Evolutionary conservation across 805 yeast species (phyloP), one percentile per base, ranked within the genome.

Genomic region (Pichia cabralensis): DNA sequence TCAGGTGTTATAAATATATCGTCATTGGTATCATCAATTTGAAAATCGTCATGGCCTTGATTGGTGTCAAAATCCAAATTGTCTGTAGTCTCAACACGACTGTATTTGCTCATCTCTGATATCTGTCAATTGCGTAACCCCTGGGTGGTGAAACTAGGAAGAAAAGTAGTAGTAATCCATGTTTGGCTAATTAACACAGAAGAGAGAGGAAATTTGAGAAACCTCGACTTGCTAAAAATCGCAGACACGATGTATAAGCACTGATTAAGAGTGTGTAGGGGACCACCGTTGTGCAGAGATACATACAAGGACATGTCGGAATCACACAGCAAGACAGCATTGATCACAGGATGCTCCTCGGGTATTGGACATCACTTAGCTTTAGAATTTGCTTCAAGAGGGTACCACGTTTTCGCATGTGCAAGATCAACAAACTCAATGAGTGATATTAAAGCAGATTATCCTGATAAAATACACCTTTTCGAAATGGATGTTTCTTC

Each of bases 371-470:
- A 55, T 39, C 62, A 60, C 15, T 43, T 71, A 6, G 65, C 75
- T 6, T 43, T 52, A 14, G 71, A 67, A 41, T 58, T 74, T 28
- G 59, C 65, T 16, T 40, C 49, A 15, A 55, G 60, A 12, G 71
- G 70, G 0, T 69, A 60, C 44, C 59, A 61, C 39, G 85, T 81
- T 1, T 80, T 71, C 49, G 88, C 88, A 1, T 76, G 81, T 37
- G 86, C 92, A 3, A 65, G 94, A 52, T 67, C 85, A 44, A 46
- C 71, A 22, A 76, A 65, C 31, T 71, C 71, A 3, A 76, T 82
- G 77, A 63, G 67, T 26, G 64, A 65, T 6, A 57, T 78, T 39
- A 42, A 41, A 16, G 56, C 58, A 15, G 48, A 63, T n/a, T 55
- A 60, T 30, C 49, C 50, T 3, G 34, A 41, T 15, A 68, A 71